These are phyloP conservation scores for Lathyrus tuberosus DNA, from an alignment of 306 rosid genomes.

Conservation along the genomic window DNA sequence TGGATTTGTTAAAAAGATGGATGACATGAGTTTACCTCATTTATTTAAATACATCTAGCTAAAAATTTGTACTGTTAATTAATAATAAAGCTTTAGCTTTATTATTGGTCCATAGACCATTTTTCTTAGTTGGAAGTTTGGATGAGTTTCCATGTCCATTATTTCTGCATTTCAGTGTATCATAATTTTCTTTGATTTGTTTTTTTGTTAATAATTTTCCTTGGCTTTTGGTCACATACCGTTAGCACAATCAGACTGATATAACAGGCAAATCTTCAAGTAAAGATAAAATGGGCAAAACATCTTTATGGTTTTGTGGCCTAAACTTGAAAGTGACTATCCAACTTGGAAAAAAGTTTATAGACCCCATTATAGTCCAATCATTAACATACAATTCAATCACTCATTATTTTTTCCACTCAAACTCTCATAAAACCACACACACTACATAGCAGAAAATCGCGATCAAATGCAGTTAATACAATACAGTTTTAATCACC, in stretches of 20 bases:
- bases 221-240: neutral
- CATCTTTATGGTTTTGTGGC: constrained; percentile 53
- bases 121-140: constrained; percentile 33
- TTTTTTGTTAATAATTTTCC: constrained; percentile 5
- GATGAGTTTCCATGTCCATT: constrained; percentile 15
- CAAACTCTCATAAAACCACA: constrained; percentile 32
- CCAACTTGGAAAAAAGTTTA: constrained; percentile 32
- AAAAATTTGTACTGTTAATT: neutral
- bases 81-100: neutral
- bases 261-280: constrained; percentile 23
- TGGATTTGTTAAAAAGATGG: neutral
- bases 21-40: neutral
- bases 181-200: neutral
- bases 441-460: neutral
- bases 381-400: constrained; percentile 43
- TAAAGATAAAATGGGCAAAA: constrained; percentile 1
- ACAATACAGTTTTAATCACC: neutral
- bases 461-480: neutral
- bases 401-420: constrained; percentile 48
- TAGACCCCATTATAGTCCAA: constrained; percentile 43
- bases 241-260: constrained; percentile 1
- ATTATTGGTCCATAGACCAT: constrained; percentile 6
- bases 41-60: neutral
- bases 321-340: constrained; percentile 26
- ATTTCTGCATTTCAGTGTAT: neutral